phyloP scores from a whole-genome alignment of 2,329 filamentous ascomycete species.

The Leptographium wingfieldii region DNA sequence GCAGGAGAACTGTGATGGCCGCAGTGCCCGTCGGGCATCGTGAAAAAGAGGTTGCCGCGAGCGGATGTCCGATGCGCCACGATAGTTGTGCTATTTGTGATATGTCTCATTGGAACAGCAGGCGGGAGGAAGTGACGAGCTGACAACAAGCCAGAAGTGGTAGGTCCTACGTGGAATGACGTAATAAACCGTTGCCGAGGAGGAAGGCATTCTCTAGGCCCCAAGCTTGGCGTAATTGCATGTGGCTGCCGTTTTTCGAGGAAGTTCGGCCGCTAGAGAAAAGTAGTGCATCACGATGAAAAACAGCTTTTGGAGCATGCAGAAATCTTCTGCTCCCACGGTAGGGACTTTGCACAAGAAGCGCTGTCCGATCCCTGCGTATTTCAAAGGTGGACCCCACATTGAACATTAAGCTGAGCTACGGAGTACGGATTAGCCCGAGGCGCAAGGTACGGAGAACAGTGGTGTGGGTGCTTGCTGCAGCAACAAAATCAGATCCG shows the following conservation, averaged over 20 bases:
- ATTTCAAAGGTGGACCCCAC: not conserved
- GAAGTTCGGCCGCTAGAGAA: not conserved
- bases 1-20: not conserved
- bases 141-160: not conserved
- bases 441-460: not conserved
- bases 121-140: not conserved
- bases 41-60: not conserved
- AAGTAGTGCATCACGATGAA: no score
- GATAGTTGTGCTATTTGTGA: not conserved
- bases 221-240: no score
- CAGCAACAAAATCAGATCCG: not conserved
- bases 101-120: not conserved
- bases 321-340: no score
- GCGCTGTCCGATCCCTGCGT: no score
- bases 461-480: not conserved
- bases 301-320: no score
- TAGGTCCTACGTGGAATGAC: not conserved
- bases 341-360: no score
- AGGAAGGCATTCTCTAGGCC: not conserved
- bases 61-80: not conserved
- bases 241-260: not conserved
- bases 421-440: not conserved
- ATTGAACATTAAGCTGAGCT: not conserved
- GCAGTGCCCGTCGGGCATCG: not conserved
- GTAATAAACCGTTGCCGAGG: not conserved